Evolutionary conservation across 805 yeast species (phyloP), one percentile per base, ranked within the genome.

Genomic region (Metahyphopichia silvanorum): DNA sequence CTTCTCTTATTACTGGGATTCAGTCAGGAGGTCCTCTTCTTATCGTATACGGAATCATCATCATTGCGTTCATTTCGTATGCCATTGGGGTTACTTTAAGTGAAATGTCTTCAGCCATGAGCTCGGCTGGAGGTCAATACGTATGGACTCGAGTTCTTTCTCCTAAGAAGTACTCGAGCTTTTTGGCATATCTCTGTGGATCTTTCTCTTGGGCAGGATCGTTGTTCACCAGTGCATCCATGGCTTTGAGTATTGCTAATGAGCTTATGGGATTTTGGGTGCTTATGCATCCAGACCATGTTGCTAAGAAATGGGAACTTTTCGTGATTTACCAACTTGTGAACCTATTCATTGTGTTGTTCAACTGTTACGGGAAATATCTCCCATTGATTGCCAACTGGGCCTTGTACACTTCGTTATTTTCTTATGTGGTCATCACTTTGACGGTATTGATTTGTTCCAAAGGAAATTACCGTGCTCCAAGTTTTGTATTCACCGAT

Each of bases 71-170:
- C 36, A 50, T 65, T 27, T 61, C 68, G 14, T 51, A 55, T 38
- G 52, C 60, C 43, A 53, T 65, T 34, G 70, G 66, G 13, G 53
- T 57, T 34, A 54, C 69, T 5, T 54, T 65, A 25, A 55, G 65
- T 3, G 71, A 64, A 39, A 49, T 65, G 39, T 55, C 68, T 7
- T 50, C 59, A 23, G 67, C 69, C 14, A 61, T 59, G 32, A 68
- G 68, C 3, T 53, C 61, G 10, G 68, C 69, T 16, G 70, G 70
- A 2, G 70, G 69, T 35, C 71, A 63, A 47, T 63, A 65, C 39
- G 63, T 57, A 31, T 65, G 70, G 70, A 55, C 69, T 5, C 45
- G 65, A 24, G 63, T 54, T 4, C 49, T 65, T 34, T 60, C 69
- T 12, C 70, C 70, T 2, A 46, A 54, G 30, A 60, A 55, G 39